Conservation (phyloP, 2,329 filamentous ascomycete genomes). For the Sporothrix inflata region DNA sequence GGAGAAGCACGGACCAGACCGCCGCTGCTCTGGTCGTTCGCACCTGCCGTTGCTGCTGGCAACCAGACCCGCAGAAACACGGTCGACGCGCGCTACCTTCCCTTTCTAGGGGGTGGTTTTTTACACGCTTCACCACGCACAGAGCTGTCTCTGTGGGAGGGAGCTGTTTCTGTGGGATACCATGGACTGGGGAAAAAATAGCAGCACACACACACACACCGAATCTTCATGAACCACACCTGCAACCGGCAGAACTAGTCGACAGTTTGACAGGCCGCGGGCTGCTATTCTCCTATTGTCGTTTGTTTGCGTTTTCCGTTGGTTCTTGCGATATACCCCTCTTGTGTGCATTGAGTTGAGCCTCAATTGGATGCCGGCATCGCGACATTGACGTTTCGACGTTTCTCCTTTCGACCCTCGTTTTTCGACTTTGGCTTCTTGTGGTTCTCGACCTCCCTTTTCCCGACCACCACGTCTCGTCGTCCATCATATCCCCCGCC, state of each 20-base stretch:
- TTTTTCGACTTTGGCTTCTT: neutral
- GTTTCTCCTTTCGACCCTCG: neutral
- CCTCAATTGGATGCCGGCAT: conserved; percentile 6
- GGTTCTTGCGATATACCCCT: neutral
- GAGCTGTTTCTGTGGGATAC: no score
- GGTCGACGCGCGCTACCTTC: conserved; percentile 19
- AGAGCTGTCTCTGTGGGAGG: no score
- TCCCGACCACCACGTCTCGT: neutral
- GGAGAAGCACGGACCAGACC: neutral
- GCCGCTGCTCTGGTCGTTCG: neutral
- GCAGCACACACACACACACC: conserved; percentile 7
- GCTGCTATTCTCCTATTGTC: neutral
- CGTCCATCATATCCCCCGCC: neutral
- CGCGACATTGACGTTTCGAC: neutral
- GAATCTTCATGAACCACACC: neutral
- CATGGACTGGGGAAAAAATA: neutral
- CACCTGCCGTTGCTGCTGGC: conserved; percentile 26
- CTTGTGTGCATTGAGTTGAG: neutral
- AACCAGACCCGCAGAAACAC: conserved; percentile 22
- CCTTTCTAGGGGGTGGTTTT: conserved; percentile 13
- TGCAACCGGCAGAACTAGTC: neutral
- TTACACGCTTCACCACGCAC: conserved; percentile 7
- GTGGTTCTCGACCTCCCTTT: neutral
- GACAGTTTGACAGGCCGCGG: neutral
- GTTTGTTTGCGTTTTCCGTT: neutral